phyloP scores from a whole-genome alignment of 1,139 yeast genomes.

The Arxiozyma telluris region DNA sequence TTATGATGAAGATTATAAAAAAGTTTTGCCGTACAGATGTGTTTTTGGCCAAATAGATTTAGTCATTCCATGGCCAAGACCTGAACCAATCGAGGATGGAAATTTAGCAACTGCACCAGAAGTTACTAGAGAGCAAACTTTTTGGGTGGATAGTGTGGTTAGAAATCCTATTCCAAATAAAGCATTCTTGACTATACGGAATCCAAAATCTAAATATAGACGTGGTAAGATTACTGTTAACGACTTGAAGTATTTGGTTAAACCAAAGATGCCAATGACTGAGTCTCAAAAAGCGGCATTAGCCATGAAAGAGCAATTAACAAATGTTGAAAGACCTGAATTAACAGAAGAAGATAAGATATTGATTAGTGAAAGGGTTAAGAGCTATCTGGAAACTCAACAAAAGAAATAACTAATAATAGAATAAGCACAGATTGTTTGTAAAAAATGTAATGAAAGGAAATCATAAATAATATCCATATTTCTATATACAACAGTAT shows the following conservation, averaged over 20 bases:
- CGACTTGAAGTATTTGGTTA: constrained; percentile 54
- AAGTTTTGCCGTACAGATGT: constrained; percentile 68
- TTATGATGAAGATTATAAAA: constrained; percentile 66
- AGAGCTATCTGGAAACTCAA: constrained; percentile 9
- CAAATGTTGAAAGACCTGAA: constrained; percentile 39
- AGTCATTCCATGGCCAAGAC: constrained; percentile 87
- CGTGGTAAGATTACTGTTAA: constrained; percentile 47
- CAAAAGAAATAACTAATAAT: background rate
- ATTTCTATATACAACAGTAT: background rate
- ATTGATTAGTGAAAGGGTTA: constrained; percentile 58
- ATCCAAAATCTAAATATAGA: constrained; percentile 49
- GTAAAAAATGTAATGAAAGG: too few relatives aligned
- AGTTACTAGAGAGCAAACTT: constrained; percentile 62
- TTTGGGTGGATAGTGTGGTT: constrained; percentile 59
- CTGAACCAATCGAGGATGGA: constrained; percentile 57
- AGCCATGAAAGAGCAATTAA: constrained; percentile 42
- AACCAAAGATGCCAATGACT: constrained; percentile 76
- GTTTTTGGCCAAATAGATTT: constrained; percentile 58
- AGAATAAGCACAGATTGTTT: too few relatives aligned
- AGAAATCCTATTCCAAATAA: constrained; percentile 60
- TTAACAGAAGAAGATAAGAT: constrained; percentile 62
- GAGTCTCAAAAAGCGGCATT: constrained; percentile 48
- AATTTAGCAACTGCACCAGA: constrained; percentile 50
- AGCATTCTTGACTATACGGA: constrained; percentile 63
- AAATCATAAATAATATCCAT: too few relatives aligned